Base-by-base conservation (phyloP, 1,139 yeast species). In the Suhomyces terraborum region DNA sequence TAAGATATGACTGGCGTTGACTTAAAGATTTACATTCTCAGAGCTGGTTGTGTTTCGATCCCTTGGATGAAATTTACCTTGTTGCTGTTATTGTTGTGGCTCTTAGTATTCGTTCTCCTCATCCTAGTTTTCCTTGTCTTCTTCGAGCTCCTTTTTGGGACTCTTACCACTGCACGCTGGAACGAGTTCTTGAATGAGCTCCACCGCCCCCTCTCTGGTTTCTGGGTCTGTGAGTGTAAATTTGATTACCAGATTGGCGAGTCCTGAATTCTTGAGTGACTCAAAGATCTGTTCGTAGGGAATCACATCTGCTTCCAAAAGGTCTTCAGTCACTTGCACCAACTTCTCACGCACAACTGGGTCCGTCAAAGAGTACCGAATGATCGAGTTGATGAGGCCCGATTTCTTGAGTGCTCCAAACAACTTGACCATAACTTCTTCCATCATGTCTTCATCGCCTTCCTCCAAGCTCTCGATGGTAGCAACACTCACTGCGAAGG, bases 231-330 rank as follows among this genome's bases (percentile, higher is more conserved):
- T 60, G 22, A 66, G 50, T 3, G 60, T 39, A 38, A 54, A 54
- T 38, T 53, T 48, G 26, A 62, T 48, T 22, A 64, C 60, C 32
- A 66, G 68, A 24, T 55, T 40, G 4, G 66, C 69, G 38, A 66
- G 54, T 6, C 68, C 70, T 32, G 68, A 61, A 6, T 57, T 57
- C 42, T 52, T 61, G 39, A 66, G 51, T 8, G 70, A 69, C 7
- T 40, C 51, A 42, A 66, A 65, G 8, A 67, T 54, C 29, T 65
- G 69, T 38, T 57, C 53, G 52, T 59, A 67, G 1, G 72, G 70
- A 46, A 66, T 65, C 4, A 61, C 69, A 24, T 59, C 61, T 1
- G 64, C 61, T 39, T 58, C 50, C 25, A 67, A 42, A 32, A 66
- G 52, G 13, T 61, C 58, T 32, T 62, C 52, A 6, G 64, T 53